Conservation (phyloP, 164 flowering plant genomes). For the Vitis labrusca region DNA sequence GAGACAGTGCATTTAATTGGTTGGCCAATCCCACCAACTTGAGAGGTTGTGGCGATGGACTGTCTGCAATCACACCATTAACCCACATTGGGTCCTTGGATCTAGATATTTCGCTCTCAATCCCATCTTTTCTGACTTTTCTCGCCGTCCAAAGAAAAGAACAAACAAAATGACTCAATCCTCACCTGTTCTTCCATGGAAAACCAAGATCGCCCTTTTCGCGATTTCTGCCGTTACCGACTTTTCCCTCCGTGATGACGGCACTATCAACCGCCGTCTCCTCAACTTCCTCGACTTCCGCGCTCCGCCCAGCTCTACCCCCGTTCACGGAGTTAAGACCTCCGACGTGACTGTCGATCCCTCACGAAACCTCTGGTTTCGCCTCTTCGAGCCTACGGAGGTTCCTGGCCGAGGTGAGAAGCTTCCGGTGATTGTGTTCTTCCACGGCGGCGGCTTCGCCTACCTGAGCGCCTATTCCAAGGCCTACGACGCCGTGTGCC, state of each 20-base stretch:
- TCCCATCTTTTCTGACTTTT: too few relatives aligned
- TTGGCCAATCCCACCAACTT: too few relatives aligned
- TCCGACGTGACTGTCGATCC: slow-evolving; percentile 40
- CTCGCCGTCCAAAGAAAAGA: neutral
- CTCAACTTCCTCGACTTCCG: slow-evolving; percentile 24
- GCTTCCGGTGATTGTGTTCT: slow-evolving; percentile 47
- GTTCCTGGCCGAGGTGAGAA: neutral
- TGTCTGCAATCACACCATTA: too few relatives aligned
- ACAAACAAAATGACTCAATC: neutral
- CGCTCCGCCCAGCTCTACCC: slow-evolving; percentile 17
- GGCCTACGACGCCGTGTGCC: slow-evolving; percentile 38
- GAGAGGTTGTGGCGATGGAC: too few relatives aligned
- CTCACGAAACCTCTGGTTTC: slow-evolving; percentile 56
- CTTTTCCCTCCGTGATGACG: slow-evolving; percentile 19
- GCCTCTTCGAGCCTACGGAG: slow-evolving; percentile 39
- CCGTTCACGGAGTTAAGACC: slow-evolving; percentile 30
- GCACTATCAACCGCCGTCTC: slow-evolving; percentile 41
- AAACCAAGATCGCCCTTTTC: slow-evolving; percentile 18
- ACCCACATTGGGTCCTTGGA: too few relatives aligned
- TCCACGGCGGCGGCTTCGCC: slow-evolving; percentile 57
- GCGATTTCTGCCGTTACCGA: slow-evolving; percentile 17
- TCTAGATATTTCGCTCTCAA: too few relatives aligned
- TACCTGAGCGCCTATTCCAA: slow-evolving; percentile 23
- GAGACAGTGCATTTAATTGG: too few relatives aligned
- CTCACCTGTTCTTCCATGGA: slow-evolving; percentile 31